phyloP scores from a whole-genome alignment of 306 rosid genomes.

The Cucurbita maxima region DNA sequence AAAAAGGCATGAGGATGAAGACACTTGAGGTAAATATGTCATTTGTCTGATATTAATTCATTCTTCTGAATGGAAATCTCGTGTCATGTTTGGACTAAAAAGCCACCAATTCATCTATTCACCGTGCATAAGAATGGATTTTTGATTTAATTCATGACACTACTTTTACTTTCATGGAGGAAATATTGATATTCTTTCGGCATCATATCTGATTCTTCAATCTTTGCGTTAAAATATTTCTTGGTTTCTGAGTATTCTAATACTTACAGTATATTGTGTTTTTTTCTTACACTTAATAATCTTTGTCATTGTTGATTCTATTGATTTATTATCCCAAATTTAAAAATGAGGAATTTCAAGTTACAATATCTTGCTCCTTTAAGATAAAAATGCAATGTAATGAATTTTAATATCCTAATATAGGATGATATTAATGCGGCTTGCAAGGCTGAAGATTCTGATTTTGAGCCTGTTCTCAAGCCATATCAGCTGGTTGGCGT shows the following conservation, averaged over 20 bases:
- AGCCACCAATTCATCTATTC: no score
- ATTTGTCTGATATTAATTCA: no score
- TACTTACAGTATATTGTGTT: neutral
- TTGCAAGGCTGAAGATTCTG: slow-evolving; percentile 62
- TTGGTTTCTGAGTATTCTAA: neutral
- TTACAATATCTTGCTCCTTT: neutral
- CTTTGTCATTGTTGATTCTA: neutral
- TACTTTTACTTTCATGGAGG: no score
- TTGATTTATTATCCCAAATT: neutral
- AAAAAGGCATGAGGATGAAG: no score
- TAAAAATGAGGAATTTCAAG: neutral
- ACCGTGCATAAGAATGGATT: no score
- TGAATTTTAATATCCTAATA: neutral
- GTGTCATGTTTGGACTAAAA: no score
- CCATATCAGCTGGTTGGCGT: slow-evolving; percentile 92
- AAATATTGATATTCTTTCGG: neutral
- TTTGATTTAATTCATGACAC: no score
- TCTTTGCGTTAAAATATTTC: neutral
- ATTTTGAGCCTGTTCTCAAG: slow-evolving; percentile 82
- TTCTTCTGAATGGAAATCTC: no score
- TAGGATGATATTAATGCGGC: slow-evolving; percentile 81
- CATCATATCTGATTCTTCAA: neutral
- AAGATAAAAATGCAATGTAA: neutral
- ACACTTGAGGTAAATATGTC: no score
- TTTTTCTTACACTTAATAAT: neutral